phyloP scores from a whole-genome alignment of 2,329 filamentous ascomycete genomes.

The Colletotrichum somersetense region DNA sequence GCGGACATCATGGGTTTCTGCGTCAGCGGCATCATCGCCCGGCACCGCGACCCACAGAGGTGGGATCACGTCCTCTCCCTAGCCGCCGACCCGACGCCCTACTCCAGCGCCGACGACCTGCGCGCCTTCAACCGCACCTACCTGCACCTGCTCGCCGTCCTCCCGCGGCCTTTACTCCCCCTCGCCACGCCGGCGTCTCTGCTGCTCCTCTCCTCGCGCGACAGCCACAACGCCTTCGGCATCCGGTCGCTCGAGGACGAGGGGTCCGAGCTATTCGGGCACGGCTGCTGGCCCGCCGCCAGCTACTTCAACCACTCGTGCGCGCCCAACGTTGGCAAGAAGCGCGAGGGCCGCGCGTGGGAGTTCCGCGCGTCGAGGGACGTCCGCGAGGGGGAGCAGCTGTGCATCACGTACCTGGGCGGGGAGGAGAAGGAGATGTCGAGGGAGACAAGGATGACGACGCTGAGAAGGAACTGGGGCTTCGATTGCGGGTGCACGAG shows the following conservation, averaged over 20 bases:
- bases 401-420: conserved; percentile 36
- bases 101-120: conserved; percentile 26
- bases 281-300: conserved; percentile 35
- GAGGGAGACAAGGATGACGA: conserved; percentile 23
- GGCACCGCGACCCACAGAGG: not conserved
- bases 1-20: conserved; percentile 33
- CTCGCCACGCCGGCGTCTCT: conserved; percentile 29
- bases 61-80: conserved; percentile 36
- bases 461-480: conserved; percentile 34
- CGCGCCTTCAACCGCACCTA: conserved; percentile 24
- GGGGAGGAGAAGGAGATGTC: conserved; percentile 25
- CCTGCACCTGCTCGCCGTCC: conserved; percentile 37
- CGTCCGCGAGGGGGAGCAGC: conserved; percentile 17
- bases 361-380: conserved; percentile 26
- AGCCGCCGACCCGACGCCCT: conserved; percentile 30
- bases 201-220: conserved; percentile 26
- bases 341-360: conserved; percentile 31
- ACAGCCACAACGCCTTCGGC: conserved; percentile 36
- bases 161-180: conserved; percentile 16
- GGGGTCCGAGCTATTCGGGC: conserved; percentile 38
- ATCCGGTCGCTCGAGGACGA: conserved; percentile 39
- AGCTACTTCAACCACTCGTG: conserved; percentile 41
- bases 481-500: conserved; percentile 35
- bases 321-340: conserved; percentile 27
- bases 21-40: conserved; percentile 30